phyloP scores from a whole-genome alignment of 148 eudicot genomes.

The Amaranthus hypochondriacus region DNA sequence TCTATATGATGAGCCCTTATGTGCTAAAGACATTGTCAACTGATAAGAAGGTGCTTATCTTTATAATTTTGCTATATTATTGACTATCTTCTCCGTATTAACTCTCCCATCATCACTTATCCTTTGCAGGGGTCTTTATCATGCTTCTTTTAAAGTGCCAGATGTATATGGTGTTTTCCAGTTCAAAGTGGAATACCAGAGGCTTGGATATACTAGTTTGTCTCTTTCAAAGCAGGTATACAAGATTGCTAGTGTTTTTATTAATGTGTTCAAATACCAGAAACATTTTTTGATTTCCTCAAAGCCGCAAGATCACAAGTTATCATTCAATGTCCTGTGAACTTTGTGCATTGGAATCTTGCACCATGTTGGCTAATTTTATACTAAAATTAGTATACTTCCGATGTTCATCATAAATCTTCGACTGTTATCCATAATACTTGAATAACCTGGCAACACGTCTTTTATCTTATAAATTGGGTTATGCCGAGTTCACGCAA shows the following conservation, averaged over 20 bases:
- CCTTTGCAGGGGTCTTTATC: constrained; percentile 70
- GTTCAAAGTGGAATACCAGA: constrained; percentile 89
- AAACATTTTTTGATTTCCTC: neutral
- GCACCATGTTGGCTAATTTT: neutral
- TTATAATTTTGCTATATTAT: neutral
- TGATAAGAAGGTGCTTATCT: constrained; percentile 30
- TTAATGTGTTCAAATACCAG: neutral
- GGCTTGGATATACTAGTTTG: constrained; percentile 86
- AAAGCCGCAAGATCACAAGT: neutral
- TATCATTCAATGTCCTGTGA: neutral
- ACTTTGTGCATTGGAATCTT: neutral
- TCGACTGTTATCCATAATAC: neutral
- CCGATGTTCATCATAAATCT: neutral
- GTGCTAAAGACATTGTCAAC: constrained; percentile 38
- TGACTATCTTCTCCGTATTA: neutral
- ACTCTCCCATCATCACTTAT: neutral
- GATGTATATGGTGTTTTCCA: constrained; percentile 98
- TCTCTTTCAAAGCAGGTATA: constrained; percentile 85
- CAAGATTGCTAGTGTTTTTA: neutral
- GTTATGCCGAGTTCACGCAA: neutral
- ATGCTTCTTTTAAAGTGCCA: constrained; percentile 78
- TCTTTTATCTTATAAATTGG: neutral
- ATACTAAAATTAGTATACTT: neutral
- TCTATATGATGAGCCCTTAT: constrained; percentile 50
- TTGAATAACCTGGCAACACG: neutral